Evolutionary conservation across 805 yeast genomes (phyloP).

Genomic region (Candida morakotiae): DNA sequence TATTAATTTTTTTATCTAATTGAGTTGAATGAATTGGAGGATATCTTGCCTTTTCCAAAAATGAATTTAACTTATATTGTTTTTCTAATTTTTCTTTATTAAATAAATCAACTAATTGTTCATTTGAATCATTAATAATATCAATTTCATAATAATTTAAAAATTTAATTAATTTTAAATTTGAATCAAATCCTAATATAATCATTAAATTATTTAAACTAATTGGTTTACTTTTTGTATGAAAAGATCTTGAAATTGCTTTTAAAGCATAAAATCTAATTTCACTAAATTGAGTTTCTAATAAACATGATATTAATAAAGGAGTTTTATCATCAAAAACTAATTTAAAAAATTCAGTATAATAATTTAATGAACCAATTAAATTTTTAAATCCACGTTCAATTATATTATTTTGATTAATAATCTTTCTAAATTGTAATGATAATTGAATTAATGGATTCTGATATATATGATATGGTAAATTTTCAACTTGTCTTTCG

Average conservation of each 20-base stretch:
- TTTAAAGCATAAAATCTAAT: conserved; percentile 70
- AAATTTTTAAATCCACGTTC: conserved; percentile 50
- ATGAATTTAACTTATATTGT: conserved; percentile 34
- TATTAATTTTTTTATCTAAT: conserved; percentile 22
- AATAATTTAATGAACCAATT: conserved; percentile 56
- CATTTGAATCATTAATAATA: conserved; percentile 25
- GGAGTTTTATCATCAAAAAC: conserved; percentile 51
- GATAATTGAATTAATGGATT: conserved; percentile 66
- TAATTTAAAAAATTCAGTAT: conserved; percentile 57
- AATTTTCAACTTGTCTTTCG: conserved; percentile 66
- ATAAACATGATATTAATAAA: conserved; percentile 63
- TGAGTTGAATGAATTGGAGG: conserved; percentile 31
- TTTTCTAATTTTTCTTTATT: conserved; percentile 39
- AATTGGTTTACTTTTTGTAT: conserved; percentile 67
- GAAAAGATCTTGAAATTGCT: conserved; percentile 61
- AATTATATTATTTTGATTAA: conserved; percentile 57
- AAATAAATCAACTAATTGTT: conserved; percentile 32
- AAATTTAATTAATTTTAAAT: conserved; percentile 49
- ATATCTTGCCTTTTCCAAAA: conserved; percentile 35
- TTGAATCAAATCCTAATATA: conserved; percentile 65
- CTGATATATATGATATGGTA: conserved; percentile 55
- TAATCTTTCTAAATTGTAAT: conserved; percentile 59
- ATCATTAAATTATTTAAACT: conserved; percentile 43
- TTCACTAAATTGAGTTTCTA: conserved; percentile 79
- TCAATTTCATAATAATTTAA: conserved; percentile 63